Evolutionary conservation across 164 flowering plant species (phyloP).

Genomic region (Kalanchoe fedtschenkoi): DNA sequence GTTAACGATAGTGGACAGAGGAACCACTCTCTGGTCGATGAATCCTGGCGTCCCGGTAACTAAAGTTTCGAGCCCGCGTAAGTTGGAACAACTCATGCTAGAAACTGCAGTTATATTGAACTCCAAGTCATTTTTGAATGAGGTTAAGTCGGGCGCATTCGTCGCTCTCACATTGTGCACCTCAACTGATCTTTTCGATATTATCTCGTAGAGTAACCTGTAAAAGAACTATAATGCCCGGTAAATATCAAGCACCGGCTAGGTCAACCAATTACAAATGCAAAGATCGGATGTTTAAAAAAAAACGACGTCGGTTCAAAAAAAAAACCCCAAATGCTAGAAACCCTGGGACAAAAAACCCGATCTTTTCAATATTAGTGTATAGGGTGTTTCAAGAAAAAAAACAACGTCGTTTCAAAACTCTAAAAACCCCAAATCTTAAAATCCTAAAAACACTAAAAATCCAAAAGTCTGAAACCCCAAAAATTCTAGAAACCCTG

Average conservation of each 20-base stretch:
- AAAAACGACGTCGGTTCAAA: too few species aligned
- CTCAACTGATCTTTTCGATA: conserved; percentile 70
- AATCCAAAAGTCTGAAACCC: too few species aligned
- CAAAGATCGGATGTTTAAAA: too few species aligned
- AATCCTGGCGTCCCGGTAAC: conserved; percentile 63
- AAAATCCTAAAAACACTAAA: too few species aligned
- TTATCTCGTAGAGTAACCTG: conserved; percentile 88
- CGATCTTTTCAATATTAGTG: too few species aligned
- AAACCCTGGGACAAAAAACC: too few species aligned
- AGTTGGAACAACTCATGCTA: conserved; percentile 82
- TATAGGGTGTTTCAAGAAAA: too few species aligned
- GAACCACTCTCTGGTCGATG: conserved; percentile 34
- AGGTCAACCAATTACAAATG: neutral
- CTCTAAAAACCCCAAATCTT: too few species aligned
- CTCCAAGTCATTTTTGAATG: conserved; percentile 76
- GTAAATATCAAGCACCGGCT: conserved; percentile 11
- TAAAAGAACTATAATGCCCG: conserved; percentile 16
- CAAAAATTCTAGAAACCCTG: too few species aligned
- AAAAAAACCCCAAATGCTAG: too few species aligned
- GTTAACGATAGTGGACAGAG: conserved; percentile 48
- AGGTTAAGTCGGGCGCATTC: conserved; percentile 66
- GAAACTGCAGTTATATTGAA: conserved; percentile 84
- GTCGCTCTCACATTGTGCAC: conserved; percentile 72
- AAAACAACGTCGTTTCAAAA: too few species aligned
- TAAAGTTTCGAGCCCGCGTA: conserved; percentile 61